Evolutionary conservation across 257 asterid species (phyloP).

Genomic region (Echium plantagineum): DNA sequence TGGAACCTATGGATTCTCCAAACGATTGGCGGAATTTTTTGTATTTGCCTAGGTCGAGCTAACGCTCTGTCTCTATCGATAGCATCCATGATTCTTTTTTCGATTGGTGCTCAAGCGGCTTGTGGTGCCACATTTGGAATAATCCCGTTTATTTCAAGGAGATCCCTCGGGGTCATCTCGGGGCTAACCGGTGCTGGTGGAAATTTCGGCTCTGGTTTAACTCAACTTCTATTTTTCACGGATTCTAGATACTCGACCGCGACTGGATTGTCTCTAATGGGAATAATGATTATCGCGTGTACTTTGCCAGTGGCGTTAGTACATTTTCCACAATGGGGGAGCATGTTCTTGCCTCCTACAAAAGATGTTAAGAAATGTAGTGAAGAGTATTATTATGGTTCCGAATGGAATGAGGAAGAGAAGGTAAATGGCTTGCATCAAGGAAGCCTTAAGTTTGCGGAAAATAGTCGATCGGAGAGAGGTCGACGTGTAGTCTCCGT

Average conservation of each 20-base stretch:
- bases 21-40: conserved; percentile 44
- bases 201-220: conserved; percentile 42
- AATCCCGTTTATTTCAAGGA: conserved; percentile 42
- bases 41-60: conserved; percentile 36
- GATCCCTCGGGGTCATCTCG: conserved; percentile 44
- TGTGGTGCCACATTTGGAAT: conserved; percentile 49
- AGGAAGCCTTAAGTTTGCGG: conserved; percentile 40
- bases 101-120: conserved; percentile 42
- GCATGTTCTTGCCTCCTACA: conserved; percentile 38
- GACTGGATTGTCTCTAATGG: conserved; percentile 34
- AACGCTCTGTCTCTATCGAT: conserved; percentile 29
- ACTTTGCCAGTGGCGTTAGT: conserved; percentile 35
- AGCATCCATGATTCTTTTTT: conserved; percentile 38
- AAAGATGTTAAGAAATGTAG: conserved; percentile 15
- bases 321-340: conserved; percentile 67
- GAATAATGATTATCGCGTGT: conserved; percentile 38
- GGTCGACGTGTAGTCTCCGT: conserved; percentile 26
- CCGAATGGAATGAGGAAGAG: conserved; percentile 41
- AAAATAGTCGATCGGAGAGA: conserved; percentile 46
- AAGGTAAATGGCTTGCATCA: conserved; percentile 32
- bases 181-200: conserved; percentile 60
- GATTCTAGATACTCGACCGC: conserved; percentile 32
- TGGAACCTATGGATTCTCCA: conserved; percentile 57
- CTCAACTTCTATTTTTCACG: conserved; percentile 41
- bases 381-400: conserved; percentile 38